These are phyloP conservation scores for Chalciporus sphaerocephalus DNA, from an alignment of 768 basidiomycete species.

Conservation along the genomic window DNA sequence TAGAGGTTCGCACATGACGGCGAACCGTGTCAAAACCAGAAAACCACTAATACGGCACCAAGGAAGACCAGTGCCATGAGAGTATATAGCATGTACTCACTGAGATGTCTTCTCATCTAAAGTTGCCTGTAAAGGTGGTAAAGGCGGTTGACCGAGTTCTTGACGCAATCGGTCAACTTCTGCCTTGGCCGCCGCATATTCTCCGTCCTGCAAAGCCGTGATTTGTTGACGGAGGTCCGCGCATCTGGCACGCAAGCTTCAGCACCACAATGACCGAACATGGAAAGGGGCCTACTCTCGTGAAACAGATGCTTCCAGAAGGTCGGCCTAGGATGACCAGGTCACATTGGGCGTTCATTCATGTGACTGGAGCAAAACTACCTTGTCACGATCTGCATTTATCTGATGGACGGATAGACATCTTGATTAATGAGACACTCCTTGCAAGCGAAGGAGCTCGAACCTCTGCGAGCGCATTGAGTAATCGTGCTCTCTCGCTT, in stretches of 20 bases:
- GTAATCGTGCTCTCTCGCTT: conserved; percentile 65
- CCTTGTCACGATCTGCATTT: conserved; percentile 80
- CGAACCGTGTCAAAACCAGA: conserved; percentile 1
- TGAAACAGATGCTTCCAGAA: conserved; percentile 61
- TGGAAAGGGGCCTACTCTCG: conserved; percentile 51
- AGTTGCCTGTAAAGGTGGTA: conserved; percentile 67
- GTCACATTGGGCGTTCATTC: conserved; percentile 3
- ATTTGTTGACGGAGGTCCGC: conserved; percentile 66
- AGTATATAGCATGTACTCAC: conserved; percentile 36
- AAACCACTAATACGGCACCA: conserved; percentile 3
- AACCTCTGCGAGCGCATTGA: conserved; percentile 69
- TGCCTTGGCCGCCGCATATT: conserved; percentile 67
- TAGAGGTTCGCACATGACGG: conserved; percentile 2
- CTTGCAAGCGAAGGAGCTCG: conserved; percentile 17
- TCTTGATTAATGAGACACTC: conserved; percentile 10
- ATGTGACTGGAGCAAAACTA: conserved; percentile 13
- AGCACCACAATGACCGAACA: conserved; percentile 6
- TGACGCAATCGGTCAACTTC: conserved; percentile 74
- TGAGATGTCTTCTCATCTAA: conserved; percentile 64
- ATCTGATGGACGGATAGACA: conserved; percentile 39
- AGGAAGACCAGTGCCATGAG: conserved; percentile 2
- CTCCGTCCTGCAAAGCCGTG: conserved; percentile 61
- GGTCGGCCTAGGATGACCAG: conserved; percentile 48
- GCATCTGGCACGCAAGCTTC: conserved; percentile 42
- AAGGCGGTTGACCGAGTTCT: conserved; percentile 71